phyloP scores from a whole-genome alignment of 257 asterid species.

The Solanum neorickii region DNA sequence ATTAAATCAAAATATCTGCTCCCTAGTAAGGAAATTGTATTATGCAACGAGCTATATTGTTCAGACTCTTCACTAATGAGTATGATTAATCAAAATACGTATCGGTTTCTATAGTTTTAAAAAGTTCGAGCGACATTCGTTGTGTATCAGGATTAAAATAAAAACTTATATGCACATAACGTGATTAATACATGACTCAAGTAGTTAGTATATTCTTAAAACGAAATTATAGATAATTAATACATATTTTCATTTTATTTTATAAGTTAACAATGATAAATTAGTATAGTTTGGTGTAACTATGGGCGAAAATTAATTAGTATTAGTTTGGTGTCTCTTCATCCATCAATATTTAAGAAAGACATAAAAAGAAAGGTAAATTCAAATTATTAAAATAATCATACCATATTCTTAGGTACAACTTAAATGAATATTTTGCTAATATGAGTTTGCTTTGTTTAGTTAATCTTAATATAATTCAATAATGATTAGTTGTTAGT shows the following conservation, averaged over 20 bases:
- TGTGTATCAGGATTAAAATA: not conserved
- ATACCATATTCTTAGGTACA: not conserved
- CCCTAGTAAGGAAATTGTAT: not conserved
- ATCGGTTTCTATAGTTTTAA: not conserved
- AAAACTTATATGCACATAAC: not conserved
- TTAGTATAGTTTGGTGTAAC: not conserved
- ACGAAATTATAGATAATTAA: not conserved
- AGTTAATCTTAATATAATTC: not conserved
- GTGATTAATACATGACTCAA: not conserved
- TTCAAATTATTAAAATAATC: not conserved
- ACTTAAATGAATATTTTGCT: not conserved
- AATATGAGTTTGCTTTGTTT: not conserved
- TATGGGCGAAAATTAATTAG: not conserved
- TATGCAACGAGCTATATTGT: not conserved
- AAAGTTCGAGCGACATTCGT: not conserved
- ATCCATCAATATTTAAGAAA: not conserved
- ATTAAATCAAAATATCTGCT: not conserved
- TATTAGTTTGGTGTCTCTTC: not conserved
- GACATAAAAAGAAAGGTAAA: not conserved
- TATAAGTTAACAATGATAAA: not conserved
- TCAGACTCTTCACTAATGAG: not conserved
- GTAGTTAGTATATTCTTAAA: not conserved
- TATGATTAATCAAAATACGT: not conserved
- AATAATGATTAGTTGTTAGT: not conserved
- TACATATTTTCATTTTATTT: not conserved